These are phyloP conservation scores for Chiua virens DNA, from an alignment of 768 basidiomycete genomes.

Conservation along the genomic window DNA sequence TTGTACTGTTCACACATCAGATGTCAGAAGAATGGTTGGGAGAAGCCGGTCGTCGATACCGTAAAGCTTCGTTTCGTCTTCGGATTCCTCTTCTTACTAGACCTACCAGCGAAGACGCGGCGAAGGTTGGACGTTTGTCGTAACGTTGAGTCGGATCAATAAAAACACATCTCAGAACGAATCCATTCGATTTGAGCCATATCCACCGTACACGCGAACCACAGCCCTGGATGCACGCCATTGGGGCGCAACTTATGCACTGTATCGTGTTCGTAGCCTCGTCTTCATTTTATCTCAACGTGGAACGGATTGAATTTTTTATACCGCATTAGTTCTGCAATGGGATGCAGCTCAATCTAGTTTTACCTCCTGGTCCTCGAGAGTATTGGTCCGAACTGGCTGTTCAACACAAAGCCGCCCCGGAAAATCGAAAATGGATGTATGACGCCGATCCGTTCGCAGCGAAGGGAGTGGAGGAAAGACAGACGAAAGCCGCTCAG, in stretches of 20 bases:
- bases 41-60: constrained; percentile 76
- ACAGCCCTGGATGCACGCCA: constrained; percentile 85
- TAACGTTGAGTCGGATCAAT: constrained; percentile 65
- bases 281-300: not conserved
- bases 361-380: constrained; percentile 80
- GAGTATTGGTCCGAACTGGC: constrained; percentile 86
- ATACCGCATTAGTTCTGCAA: constrained; percentile 63
- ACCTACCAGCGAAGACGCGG: constrained; percentile 43
- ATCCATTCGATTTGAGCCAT: constrained; percentile 68
- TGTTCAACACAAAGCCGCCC: constrained; percentile 62
- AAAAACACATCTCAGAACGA: constrained; percentile 72
- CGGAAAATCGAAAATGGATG: constrained; percentile 80
- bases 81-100: constrained; percentile 7
- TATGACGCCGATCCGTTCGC: constrained; percentile 86
- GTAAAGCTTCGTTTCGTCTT: constrained; percentile 37
- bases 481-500: constrained; percentile 58
- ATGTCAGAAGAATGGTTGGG: constrained; percentile 90
- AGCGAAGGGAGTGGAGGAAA: constrained; percentile 63
- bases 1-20: constrained; percentile 32
- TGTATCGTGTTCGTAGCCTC: constrained; percentile 72
- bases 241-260: constrained; percentile 85
- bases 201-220: constrained; percentile 63
- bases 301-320: constrained; percentile 11
- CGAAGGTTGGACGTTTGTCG: constrained; percentile 61
- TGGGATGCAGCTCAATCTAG: constrained; percentile 66